Evolutionary conservation across 768 basidiomycete species (phyloP).

Genomic region (Agaricus blazei): DNA sequence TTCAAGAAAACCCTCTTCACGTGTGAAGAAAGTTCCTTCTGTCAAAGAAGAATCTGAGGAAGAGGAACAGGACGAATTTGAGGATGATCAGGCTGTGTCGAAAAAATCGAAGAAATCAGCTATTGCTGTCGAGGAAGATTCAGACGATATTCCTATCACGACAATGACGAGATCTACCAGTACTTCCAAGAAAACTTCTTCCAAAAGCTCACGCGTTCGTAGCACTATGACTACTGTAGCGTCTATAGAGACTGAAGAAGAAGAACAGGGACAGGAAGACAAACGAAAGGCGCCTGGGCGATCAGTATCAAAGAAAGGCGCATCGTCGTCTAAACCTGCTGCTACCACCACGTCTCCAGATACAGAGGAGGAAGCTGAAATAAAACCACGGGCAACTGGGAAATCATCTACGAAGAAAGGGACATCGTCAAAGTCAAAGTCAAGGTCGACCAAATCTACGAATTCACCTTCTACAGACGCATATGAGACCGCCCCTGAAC

Average conservation of each 20-base stretch:
- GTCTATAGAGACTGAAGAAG: not conserved
- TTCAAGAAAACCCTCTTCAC: not conserved
- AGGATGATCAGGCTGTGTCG: not conserved
- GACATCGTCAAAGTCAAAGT: slow-evolving; percentile 18
- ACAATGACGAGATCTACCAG: not conserved
- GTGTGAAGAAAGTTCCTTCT: not conserved
- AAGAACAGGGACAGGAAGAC: slow-evolving; percentile 20
- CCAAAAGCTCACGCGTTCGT: not conserved
- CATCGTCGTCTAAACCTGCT: slow-evolving; percentile 17
- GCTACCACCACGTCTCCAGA: slow-evolving; percentile 16
- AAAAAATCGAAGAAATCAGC: not conserved
- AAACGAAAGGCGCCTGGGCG: not conserved
- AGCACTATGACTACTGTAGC: not conserved
- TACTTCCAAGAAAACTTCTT: not conserved
- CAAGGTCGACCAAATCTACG: slow-evolving; percentile 12
- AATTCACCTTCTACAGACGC: slow-evolving; percentile 13
- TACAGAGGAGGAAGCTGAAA: not conserved
- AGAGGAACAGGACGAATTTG: not conserved
- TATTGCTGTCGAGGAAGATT: not conserved
- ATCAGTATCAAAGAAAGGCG: not conserved
- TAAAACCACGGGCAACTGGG: not conserved
- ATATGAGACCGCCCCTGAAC: slow-evolving; percentile 22
- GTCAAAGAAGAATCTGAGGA: not conserved
- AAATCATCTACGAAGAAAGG: not conserved
- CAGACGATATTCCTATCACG: not conserved